These are phyloP conservation scores for Exsudoporus floridanus DNA, from an alignment of 1,284 basidiomycete genomes.

Conservation along the genomic window DNA sequence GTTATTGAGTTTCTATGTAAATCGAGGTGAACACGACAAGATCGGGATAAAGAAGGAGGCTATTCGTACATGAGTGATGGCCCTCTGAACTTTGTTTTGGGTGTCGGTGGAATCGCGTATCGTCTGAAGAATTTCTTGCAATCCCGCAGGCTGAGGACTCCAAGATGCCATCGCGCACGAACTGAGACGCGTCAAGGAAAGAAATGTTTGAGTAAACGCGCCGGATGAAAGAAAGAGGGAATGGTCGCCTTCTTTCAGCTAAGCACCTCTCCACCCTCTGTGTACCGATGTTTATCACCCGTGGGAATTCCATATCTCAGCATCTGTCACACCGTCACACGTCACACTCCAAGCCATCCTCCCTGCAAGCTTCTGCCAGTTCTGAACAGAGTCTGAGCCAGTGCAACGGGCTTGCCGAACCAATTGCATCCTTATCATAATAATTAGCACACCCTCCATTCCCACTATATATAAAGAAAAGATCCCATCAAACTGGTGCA, in stretches of 20 bases:
- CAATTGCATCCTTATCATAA: no score
- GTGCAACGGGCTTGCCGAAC: no score
- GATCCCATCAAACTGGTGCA: no score
- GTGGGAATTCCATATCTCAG: slow-evolving; percentile 36
- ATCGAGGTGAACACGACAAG: slow-evolving; percentile 25
- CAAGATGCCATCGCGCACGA: slow-evolving; percentile 57
- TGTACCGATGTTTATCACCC: slow-evolving; percentile 37
- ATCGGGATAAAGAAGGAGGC: slow-evolving; percentile 20
- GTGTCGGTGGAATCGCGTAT: slow-evolving; percentile 81
- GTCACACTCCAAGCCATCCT: slow-evolving; percentile 5
- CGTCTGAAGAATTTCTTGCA: slow-evolving; percentile 84
- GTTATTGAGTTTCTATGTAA: slow-evolving; percentile 77
- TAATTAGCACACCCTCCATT: not conserved
- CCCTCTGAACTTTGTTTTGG: slow-evolving; percentile 65
- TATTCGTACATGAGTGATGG: slow-evolving; percentile 70
- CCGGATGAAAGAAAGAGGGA: slow-evolving; percentile 31
- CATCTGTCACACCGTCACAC: slow-evolving; percentile 34
- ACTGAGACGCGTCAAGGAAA: slow-evolving; percentile 29
- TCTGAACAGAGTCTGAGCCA: not conserved
- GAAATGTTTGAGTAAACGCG: slow-evolving; percentile 27
- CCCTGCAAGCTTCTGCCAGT: not conserved
- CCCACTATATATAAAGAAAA: not conserved
- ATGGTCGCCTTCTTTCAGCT: slow-evolving; percentile 15
- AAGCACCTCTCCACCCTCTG: slow-evolving; percentile 12
- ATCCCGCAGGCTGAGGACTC: slow-evolving; percentile 73